These are phyloP conservation scores for Candida mattraensis DNA, from an alignment of 805 yeast genomes.

Conservation along the genomic window DNA sequence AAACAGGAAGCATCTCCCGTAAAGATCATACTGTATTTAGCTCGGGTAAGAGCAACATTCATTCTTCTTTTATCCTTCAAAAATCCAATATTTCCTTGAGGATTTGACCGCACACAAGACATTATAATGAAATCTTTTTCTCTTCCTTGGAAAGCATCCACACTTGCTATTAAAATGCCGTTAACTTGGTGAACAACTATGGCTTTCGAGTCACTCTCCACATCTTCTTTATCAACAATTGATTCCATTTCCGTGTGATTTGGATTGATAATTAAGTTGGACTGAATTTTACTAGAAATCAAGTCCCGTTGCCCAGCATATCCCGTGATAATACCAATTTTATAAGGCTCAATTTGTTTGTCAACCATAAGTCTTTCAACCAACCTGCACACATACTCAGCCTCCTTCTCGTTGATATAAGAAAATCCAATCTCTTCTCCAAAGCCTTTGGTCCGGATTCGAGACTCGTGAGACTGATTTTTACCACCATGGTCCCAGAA, in stretches of 20 bases:
- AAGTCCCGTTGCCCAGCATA: slow-evolving; percentile 73
- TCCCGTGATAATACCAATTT: slow-evolving; percentile 73
- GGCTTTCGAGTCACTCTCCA: slow-evolving; percentile 39
- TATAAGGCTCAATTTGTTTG: slow-evolving; percentile 46
- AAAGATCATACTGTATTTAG: slow-evolving; percentile 59
- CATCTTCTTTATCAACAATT: slow-evolving; percentile 63
- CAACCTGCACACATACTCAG: slow-evolving; percentile 44
- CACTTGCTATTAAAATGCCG: slow-evolving; percentile 51
- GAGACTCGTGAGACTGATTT: slow-evolving; percentile 41
- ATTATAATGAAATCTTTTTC: slow-evolving; percentile 80
- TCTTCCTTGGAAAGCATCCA: slow-evolving; percentile 93
- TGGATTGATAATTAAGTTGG: slow-evolving; percentile 59
- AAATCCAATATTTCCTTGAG: slow-evolving; percentile 57
- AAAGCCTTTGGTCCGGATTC: slow-evolving; percentile 41
- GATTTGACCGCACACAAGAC: slow-evolving; percentile 74
- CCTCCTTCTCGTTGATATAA: slow-evolving; percentile 56
- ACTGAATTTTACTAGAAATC: slow-evolving; percentile 48
- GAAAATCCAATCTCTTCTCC: slow-evolving; percentile 52
- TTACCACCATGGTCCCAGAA: slow-evolving; percentile 59
- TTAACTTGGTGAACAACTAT: slow-evolving; percentile 47
- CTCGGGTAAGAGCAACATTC: slow-evolving; percentile 74
- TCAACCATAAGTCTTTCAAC: slow-evolving; percentile 53
- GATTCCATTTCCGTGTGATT: slow-evolving; percentile 43
- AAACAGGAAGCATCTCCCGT: slow-evolving; percentile 60
- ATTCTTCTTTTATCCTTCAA: slow-evolving; percentile 59